phyloP scores from a whole-genome alignment of 495 filamentous ascomycete species.

The Echria macrotheca region DNA sequence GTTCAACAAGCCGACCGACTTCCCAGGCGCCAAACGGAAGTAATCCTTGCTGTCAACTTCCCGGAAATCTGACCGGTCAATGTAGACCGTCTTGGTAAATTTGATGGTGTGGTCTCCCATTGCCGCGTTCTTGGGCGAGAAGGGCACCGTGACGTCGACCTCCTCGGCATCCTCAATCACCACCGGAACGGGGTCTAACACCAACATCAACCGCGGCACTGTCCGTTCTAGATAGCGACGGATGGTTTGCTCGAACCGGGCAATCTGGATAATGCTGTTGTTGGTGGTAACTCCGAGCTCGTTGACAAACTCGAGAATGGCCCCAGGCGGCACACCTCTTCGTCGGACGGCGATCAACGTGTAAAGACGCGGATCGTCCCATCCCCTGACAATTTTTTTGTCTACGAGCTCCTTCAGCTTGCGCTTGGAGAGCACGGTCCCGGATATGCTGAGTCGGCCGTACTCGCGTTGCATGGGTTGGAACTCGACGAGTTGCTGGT shows the following conservation, averaged over 20 bases:
- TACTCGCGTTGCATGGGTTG: constrained; percentile 79
- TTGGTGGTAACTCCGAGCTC: constrained; percentile 82
- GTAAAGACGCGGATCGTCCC: constrained; percentile 87
- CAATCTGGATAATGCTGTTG: constrained; percentile 64
- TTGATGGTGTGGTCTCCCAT: constrained; percentile 60
- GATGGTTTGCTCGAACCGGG: constrained; percentile 72
- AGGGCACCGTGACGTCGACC: constrained; percentile 63
- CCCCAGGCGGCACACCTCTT: constrained; percentile 78
- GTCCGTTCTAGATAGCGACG: constrained; percentile 76
- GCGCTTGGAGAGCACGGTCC: constrained; percentile 79
- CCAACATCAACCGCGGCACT: constrained; percentile 80
- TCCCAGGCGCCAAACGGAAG: constrained; percentile 89
- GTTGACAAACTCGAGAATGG: constrained; percentile 80
- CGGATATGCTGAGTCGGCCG: constrained; percentile 73
- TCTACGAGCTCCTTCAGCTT: constrained; percentile 73
- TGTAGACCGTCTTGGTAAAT: constrained; percentile 83
- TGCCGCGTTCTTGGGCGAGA: constrained; percentile 66
- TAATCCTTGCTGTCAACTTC: constrained; percentile 78
- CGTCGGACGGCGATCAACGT: constrained; percentile 81
- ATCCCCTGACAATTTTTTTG: constrained; percentile 65
- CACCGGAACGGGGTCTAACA: constrained; percentile 75
- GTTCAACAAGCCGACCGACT: constrained; percentile 82
- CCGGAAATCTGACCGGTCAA: constrained; percentile 89
- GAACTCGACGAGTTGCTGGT: constrained; percentile 60
- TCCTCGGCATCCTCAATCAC: constrained; percentile 71